phyloP scores from a whole-genome alignment of 116 monocot genomes.

The Posidonia oceanica region DNA sequence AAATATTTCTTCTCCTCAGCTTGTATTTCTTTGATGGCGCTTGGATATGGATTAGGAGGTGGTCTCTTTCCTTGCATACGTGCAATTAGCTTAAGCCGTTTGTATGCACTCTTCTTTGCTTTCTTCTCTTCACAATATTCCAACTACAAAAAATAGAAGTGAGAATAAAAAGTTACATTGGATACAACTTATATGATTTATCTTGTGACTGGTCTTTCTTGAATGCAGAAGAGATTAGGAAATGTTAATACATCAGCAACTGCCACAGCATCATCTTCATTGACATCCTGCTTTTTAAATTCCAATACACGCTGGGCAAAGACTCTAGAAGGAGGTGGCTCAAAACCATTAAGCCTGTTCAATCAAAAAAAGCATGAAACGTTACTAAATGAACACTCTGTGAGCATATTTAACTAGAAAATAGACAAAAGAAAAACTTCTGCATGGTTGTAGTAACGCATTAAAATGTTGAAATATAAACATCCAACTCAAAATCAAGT shows the following conservation, averaged over 20 bases:
- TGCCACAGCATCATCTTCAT: constrained; percentile 79
- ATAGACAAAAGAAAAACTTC: too few relatives aligned
- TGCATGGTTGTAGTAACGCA: too few relatives aligned
- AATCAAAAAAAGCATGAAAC: neutral
- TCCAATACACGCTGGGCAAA: constrained; percentile 87
- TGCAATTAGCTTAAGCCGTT: constrained; percentile 46
- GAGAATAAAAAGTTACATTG: neutral
- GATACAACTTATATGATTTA: neutral
- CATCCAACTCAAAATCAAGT: too few relatives aligned
- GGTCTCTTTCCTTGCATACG: constrained; percentile 52
- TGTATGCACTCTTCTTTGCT: constrained; percentile 79
- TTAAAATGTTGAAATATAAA: too few relatives aligned
- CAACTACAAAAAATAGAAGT: constrained; percentile 29
- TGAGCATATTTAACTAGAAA: neutral
- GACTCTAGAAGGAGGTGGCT: constrained; percentile 74
- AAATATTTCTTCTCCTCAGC: constrained; percentile 65
- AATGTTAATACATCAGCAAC: constrained; percentile 63
- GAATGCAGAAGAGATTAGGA: neutral
- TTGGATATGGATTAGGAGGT: constrained; percentile 76
- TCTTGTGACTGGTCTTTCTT: neutral
- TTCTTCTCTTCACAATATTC: constrained; percentile 68
- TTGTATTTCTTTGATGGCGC: constrained; percentile 84
- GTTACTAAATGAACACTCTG: neutral
- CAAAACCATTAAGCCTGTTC: constrained; percentile 58
- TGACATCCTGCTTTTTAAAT: constrained; percentile 54